A percentile compares a stretch with the other conserved stretches of the same genome.
Evolutionary conservation across 805 yeast genomes (phyloP).

Genomic region (Candida maris): DNA sequence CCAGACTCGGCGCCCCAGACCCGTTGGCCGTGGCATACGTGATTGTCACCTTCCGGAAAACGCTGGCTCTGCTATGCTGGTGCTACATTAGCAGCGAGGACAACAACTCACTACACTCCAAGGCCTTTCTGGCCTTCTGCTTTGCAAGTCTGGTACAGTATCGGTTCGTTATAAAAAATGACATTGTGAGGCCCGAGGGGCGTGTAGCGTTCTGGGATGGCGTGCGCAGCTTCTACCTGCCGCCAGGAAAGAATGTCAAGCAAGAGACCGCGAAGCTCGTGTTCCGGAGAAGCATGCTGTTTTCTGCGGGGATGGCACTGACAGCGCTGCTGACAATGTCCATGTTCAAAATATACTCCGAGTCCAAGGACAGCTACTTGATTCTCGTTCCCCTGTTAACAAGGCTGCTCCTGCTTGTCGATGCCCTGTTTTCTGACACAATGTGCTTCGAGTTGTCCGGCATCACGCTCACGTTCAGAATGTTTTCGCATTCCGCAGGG

Average conservation of each 20-base stretch:
- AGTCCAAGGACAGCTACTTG: constrained; percentile 11
- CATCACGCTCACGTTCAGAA: constrained; percentile 11
- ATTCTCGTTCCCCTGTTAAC: constrained; percentile 11
- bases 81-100: constrained; percentile 28
- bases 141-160: constrained; percentile 24
- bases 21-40: constrained; percentile 22
- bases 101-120: constrained; percentile 25
- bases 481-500: constrained; percentile 1
- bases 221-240: constrained; percentile 13
- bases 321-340: constrained; percentile 11
- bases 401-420: constrained; percentile 16
- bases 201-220: constrained; percentile 18
- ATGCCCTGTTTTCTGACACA: constrained; percentile 21
- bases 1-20: constrained; percentile 3
- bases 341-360: constrained; percentile 19
- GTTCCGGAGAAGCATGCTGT: constrained; percentile 19
- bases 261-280: constrained; percentile 17
- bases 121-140: constrained; percentile 25
- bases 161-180: constrained; percentile 24
- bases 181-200: constrained; percentile 1
- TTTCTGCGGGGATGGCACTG: constrained; percentile 7
- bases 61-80: constrained; percentile 26
- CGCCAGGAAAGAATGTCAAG: constrained; percentile 15
- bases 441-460: constrained; percentile 22
- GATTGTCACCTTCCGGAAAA: constrained; percentile 26